phyloP scores from a whole-genome alignment of 164 flowering plant genomes.

The Nelumbo lutea region DNA sequence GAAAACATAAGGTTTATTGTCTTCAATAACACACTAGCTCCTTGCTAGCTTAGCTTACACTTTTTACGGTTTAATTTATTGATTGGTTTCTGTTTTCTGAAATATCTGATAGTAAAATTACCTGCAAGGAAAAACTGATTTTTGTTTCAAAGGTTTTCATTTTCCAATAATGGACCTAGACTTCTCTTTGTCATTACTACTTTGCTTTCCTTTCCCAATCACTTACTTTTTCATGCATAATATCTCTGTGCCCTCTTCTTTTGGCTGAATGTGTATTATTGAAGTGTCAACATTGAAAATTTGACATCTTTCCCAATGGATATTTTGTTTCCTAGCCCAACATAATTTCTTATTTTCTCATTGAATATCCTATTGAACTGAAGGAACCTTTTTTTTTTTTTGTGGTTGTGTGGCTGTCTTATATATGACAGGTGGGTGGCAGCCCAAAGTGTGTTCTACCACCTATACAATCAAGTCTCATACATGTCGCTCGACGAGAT shows the following conservation, averaged over 20 bases:
- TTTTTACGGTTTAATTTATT: too few relatives aligned
- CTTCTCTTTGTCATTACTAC: not conserved
- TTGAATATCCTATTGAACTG: conserved; percentile 7
- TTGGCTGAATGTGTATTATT: not conserved
- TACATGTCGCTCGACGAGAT: conserved; percentile 92
- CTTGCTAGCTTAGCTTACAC: too few relatives aligned
- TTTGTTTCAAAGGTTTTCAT: too few relatives aligned
- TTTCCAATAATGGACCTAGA: not conserved
- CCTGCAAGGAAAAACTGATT: too few relatives aligned
- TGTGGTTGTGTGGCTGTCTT: conserved; percentile 17
- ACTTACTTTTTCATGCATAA: not conserved
- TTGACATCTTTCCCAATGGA: not conserved
- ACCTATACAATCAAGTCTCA: conserved; percentile 83
- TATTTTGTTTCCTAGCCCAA: not conserved
- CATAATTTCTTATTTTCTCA: not conserved
- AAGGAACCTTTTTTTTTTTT: not conserved
- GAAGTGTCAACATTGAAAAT: not conserved
- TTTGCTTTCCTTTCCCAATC: not conserved
- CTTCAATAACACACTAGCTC: too few relatives aligned
- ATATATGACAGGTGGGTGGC: conserved; percentile 72
- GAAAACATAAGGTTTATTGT: too few relatives aligned
- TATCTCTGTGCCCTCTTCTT: not conserved
- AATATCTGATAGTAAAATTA: too few relatives aligned
- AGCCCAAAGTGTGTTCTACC: conserved; percentile 88
- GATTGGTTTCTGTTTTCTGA: too few relatives aligned